Evolutionary conservation across 2,329 filamentous ascomycete species (phyloP), one percentile per base, ranked within the genome.

Genomic region (Didymella exigua): DNA sequence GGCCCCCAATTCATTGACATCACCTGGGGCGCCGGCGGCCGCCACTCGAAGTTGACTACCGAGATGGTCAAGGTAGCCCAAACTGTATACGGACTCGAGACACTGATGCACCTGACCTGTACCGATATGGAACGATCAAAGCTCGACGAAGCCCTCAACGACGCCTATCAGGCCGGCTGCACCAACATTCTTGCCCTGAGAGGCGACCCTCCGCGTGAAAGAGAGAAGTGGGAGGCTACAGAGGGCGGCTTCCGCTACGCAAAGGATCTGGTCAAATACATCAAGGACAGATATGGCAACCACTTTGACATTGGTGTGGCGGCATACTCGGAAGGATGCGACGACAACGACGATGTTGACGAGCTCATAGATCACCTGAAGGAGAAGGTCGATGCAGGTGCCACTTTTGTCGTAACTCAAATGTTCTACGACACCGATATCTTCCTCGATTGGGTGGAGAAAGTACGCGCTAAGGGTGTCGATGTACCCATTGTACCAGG

Each of bases 351-450:
- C 67, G 87, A 96, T 69, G 88, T 91, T 48, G 92, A 96, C 41
- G 77, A 85, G 56, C 83, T 99, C 68, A 86, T 99, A 60, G 88
- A 95, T 61, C 95, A 98, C 75, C 78, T 99, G 70, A 98, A 98
- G 79, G 90, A 98, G 76, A 99, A 99, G 80, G 88, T 98, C 29
- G 95, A 99, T 73, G 90, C 91, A 55, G 95, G 95, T 46, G 93
- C 89, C 59, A 89, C 89, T 6, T 99, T 98, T 74, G 90, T 99
- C 61, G 90, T 99, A 49, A 98, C 95, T 0, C 95, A 99, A 79
- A 99, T 99, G 95, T 98, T 98, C 78, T 99, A 99, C 80, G 93
- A 99, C 70, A 93, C 86, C 44, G 93, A 99, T 70, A 93, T 95
- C 72, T 99, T 99, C 77, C 78, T 98, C 49, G 84, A 87, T 48